Percentiles rank a stretch among this genome's conserved stretches.
Conservation (phyloP, 768 basidiomycete genomes). For the Mycena galopus region DNA sequence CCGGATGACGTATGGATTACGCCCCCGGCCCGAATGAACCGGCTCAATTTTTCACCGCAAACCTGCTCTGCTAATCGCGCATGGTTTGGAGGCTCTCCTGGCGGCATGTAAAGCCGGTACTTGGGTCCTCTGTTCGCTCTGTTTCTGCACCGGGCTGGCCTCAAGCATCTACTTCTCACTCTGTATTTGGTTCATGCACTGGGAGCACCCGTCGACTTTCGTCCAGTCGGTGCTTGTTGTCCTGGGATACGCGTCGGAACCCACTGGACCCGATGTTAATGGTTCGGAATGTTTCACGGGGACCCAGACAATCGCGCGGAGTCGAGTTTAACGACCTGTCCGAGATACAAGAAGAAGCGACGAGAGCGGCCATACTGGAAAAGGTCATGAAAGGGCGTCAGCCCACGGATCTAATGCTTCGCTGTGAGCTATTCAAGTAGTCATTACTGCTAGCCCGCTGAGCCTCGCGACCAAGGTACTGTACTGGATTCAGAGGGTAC, state of each 20-base stretch:
- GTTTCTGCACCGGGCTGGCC: not conserved
- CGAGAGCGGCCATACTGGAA: conserved; percentile 81
- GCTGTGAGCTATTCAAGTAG: conserved; percentile 71
- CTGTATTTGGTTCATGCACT: not conserved
- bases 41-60: conserved; percentile 33
- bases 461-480: conserved; percentile 69
- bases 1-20: not conserved
- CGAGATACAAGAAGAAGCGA: conserved; percentile 73
- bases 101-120: conserved; percentile 27
- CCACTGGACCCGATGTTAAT: not conserved
- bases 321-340: conserved; percentile 48
- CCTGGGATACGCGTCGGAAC: conserved; percentile 11
- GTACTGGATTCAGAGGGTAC: conserved; percentile 87
- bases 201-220: conserved; percentile 18
- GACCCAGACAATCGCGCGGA: conserved; percentile 46
- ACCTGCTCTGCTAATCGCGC: conserved; percentile 18
- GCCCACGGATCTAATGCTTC: conserved; percentile 90
- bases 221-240: conserved; percentile 10
- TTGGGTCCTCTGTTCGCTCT: not conserved
- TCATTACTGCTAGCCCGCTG: conserved; percentile 26
- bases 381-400: conserved; percentile 90
- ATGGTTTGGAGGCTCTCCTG: conserved; percentile 31
- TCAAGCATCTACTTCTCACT: not conserved
- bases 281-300: conserved; percentile 49
- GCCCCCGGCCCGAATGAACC: conserved; percentile 25